Conservation (phyloP, 352 stramenopile genomes). For the Blastocystis sp. region DNA sequence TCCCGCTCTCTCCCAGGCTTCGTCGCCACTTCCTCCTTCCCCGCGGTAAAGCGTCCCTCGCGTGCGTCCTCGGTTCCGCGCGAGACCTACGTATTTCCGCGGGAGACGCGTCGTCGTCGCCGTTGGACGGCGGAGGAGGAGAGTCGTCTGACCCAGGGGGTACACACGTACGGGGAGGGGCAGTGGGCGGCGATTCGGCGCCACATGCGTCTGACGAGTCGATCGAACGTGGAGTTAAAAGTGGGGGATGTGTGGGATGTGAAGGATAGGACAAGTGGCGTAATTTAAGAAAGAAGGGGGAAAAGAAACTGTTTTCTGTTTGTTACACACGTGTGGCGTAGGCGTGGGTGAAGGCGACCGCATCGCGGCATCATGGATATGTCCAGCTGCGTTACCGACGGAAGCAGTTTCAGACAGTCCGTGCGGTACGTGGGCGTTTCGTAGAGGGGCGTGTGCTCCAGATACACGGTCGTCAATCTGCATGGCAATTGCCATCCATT, state of each 20-base stretch:
- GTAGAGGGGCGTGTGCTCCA: constrained; percentile 45
- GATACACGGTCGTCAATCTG: constrained; percentile 34
- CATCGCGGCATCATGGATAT: constrained; percentile 4
- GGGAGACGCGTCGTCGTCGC: too few species aligned
- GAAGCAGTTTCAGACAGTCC: neutral
- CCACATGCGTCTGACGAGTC: neutral
- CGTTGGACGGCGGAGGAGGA: constrained; percentile 10
- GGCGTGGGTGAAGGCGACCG: neutral
- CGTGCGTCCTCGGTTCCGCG: too few species aligned
- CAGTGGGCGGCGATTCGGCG: neutral
- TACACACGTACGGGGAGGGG: neutral
- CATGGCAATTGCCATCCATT: neutral
- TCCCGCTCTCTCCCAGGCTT: too few species aligned
- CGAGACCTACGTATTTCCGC: too few species aligned
- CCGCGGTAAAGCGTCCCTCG: neutral
- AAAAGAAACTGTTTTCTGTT: neutral
- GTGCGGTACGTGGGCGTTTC: neutral
- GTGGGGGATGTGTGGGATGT: neutral
- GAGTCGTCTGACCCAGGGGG: neutral
- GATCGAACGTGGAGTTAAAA: constrained; percentile 11
- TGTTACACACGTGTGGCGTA: neutral
- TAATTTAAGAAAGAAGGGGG: constrained; percentile 10
- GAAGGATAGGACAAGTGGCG: constrained; percentile 7
- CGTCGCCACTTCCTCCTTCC: neutral
- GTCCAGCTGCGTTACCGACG: constrained; percentile 48